phyloP scores from a whole-genome alignment of 2,329 filamentous ascomycete genomes.

The Penicillium sp. region DNA sequence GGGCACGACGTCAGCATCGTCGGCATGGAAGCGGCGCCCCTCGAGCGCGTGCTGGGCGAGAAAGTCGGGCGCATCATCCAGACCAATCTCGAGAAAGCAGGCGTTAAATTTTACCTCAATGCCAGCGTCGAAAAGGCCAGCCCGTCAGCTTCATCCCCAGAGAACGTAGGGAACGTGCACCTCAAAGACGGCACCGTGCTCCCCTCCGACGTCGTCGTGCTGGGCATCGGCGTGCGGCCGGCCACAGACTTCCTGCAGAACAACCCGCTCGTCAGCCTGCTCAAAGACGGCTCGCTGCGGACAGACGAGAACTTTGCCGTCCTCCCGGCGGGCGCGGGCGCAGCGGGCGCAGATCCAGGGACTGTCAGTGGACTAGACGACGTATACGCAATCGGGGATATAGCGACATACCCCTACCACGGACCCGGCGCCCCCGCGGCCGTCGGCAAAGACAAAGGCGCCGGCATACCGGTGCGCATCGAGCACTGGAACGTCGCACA shows the following conservation, averaged over 20 bases:
- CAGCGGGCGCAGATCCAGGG: not conserved
- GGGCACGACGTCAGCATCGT: constrained; percentile 82
- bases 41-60: constrained; percentile 80
- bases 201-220: constrained; percentile 82
- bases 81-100: constrained; percentile 73
- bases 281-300: constrained; percentile 79
- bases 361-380: constrained; percentile 39
- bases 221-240: constrained; percentile 84
- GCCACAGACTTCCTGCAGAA: constrained; percentile 77
- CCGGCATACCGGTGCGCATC: constrained; percentile 69
- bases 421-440: constrained; percentile 70
- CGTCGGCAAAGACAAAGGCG: constrained; percentile 41
- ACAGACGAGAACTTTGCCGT: constrained; percentile 79
- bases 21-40: constrained; percentile 80
- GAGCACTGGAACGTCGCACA: constrained; percentile 99
- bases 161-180: constrained; percentile 72
- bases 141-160: constrained; percentile 62
- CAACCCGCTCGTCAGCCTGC: constrained; percentile 65
- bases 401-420: constrained; percentile 89
- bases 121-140: constrained; percentile 80
- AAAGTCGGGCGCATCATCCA: constrained; percentile 79
- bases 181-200: constrained; percentile 83
- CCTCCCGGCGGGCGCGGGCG: constrained; percentile 44
- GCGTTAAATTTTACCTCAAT: constrained; percentile 81
- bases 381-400: constrained; percentile 92